A percentile compares a stretch with the other conserved stretches of the same genome.
phyloP scores from a whole-genome alignment of 176 grass and related monocot genomes.

The Oryza meridionalis region DNA sequence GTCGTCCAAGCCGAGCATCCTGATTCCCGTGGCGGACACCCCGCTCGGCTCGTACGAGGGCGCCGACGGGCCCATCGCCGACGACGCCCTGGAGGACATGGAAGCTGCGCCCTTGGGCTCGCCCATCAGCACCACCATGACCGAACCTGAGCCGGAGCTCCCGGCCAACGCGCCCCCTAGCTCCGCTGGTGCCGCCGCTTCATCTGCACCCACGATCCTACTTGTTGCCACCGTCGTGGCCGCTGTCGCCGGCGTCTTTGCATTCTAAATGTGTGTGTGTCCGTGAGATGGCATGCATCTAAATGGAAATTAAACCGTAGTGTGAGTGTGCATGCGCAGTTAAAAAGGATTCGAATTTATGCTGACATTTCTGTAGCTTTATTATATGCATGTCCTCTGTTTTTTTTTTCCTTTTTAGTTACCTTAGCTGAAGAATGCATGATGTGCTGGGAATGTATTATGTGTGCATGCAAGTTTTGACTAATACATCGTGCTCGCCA shows the following conservation, averaged over 20 bases:
- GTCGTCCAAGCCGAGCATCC: constrained; percentile 1
- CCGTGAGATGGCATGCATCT: no score
- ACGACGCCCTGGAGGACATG: constrained; percentile 23
- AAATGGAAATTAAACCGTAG: no score
- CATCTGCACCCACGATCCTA: background rate
- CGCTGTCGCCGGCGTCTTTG: background rate
- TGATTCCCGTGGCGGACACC: constrained; percentile 20
- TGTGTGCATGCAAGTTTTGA: no score
- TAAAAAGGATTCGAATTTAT: no score
- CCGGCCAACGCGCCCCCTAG: background rate
- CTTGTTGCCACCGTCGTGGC: background rate
- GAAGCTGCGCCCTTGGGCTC: constrained; percentile 36
- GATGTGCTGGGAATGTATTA: no score
- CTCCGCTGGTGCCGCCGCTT: background rate
- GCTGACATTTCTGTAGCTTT: no score
- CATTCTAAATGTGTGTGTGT: no score
- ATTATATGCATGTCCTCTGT: no score
- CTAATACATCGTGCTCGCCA: no score
- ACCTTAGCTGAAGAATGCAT: no score
- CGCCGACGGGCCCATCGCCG: constrained; percentile 17
- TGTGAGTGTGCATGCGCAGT: no score
- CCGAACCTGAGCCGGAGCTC: constrained; percentile 20
- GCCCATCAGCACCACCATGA: constrained; percentile 43
- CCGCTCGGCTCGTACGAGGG: constrained; percentile 32
- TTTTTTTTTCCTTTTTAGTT: no score